phyloP scores from a whole-genome alignment of 768 basidiomycete species.

The Tulasnella sp. region DNA sequence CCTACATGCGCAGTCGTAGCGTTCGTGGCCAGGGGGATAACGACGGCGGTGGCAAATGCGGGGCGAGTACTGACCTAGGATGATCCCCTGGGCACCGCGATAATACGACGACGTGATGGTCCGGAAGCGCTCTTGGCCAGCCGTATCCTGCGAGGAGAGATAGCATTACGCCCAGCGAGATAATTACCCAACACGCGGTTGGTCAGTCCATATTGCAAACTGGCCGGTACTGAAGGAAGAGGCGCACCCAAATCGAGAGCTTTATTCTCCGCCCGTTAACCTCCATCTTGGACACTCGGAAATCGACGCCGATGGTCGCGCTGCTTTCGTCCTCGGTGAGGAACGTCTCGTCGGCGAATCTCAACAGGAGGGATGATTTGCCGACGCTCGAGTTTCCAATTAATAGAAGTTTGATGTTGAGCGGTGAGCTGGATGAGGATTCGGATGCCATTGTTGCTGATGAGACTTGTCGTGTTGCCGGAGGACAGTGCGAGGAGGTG shows the following conservation, averaged over 20 bases:
- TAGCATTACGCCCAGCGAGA: neutral
- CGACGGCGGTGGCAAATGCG: neutral
- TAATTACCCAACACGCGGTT: neutral
- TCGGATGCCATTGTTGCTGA: slow-evolving; percentile 10
- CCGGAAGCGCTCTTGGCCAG: slow-evolving; percentile 92
- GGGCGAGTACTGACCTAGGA: slow-evolving; percentile 28
- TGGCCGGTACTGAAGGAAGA: slow-evolving; percentile 5
- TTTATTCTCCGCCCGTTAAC: slow-evolving; percentile 69
- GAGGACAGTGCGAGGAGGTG: neutral
- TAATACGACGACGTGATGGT: slow-evolving; percentile 95
- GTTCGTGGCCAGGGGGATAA: neutral
- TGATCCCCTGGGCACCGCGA: slow-evolving; percentile 42
- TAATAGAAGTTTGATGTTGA: slow-evolving; percentile 15
- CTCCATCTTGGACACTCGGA: slow-evolving; percentile 74
- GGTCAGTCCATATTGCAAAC: neutral
- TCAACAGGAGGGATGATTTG: slow-evolving; percentile 31
- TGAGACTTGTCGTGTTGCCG: neutral
- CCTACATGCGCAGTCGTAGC: neutral
- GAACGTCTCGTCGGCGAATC: slow-evolving; percentile 37
- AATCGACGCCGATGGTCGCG: slow-evolving; percentile 19
- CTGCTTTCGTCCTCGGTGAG: slow-evolving; percentile 27
- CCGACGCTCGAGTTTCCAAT: slow-evolving; percentile 32
- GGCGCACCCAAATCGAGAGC: slow-evolving; percentile 86
- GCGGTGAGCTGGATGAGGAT: slow-evolving; percentile 8
- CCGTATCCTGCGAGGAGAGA: slow-evolving; percentile 56